phyloP scores from a whole-genome alignment of 495 filamentous ascomycete species.

The Penicillium verhagenii region DNA sequence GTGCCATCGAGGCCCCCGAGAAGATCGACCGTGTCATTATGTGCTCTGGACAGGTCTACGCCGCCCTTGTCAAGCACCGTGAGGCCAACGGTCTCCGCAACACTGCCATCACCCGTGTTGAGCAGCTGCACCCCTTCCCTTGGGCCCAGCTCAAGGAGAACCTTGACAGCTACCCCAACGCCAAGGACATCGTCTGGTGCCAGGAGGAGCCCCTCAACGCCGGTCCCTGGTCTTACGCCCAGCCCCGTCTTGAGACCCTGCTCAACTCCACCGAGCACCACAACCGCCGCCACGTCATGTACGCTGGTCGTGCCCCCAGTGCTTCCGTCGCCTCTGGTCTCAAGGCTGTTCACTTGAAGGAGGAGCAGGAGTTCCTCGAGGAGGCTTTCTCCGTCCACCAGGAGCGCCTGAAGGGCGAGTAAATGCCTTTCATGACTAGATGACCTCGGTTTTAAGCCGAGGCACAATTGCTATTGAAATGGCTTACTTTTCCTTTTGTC shows the following conservation, averaged over 20 bases:
- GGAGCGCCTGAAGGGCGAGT: slow-evolving; percentile 57
- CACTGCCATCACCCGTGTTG: slow-evolving; percentile 89
- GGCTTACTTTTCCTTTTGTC: slow-evolving; percentile 26
- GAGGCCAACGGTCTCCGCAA: slow-evolving; percentile 78
- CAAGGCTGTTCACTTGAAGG: slow-evolving; percentile 85
- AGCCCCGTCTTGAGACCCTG: slow-evolving; percentile 94
- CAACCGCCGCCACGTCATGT: slow-evolving; percentile 91
- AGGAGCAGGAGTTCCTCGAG: slow-evolving; percentile 87
- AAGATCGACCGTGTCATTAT: slow-evolving; percentile 93
- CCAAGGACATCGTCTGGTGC: slow-evolving; percentile 91
- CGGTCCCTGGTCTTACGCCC: slow-evolving; percentile 90
- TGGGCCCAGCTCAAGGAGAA: slow-evolving; percentile 96
- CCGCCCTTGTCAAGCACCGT: slow-evolving; percentile 86
- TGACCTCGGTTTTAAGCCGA: slow-evolving; percentile 1
- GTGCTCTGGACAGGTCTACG: slow-evolving; percentile 94
- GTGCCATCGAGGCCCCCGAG: slow-evolving; percentile 70
- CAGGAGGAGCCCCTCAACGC: slow-evolving; percentile 98
- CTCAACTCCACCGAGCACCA: slow-evolving; percentile 89
- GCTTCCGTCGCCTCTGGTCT: slow-evolving; percentile 90
- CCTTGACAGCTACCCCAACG: slow-evolving; percentile 92
- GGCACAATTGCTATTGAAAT: slow-evolving; percentile 14
- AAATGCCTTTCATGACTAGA: slow-evolving; percentile 18
- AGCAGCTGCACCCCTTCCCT: slow-evolving; percentile 98
- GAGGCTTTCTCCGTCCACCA: slow-evolving; percentile 65
- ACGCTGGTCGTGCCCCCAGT: slow-evolving; percentile 87